Evolutionary conservation across 2,329 filamentous ascomycete species (phyloP), one percentile per base, ranked within the genome.

Genomic region (Aspergillus carbonarius): DNA sequence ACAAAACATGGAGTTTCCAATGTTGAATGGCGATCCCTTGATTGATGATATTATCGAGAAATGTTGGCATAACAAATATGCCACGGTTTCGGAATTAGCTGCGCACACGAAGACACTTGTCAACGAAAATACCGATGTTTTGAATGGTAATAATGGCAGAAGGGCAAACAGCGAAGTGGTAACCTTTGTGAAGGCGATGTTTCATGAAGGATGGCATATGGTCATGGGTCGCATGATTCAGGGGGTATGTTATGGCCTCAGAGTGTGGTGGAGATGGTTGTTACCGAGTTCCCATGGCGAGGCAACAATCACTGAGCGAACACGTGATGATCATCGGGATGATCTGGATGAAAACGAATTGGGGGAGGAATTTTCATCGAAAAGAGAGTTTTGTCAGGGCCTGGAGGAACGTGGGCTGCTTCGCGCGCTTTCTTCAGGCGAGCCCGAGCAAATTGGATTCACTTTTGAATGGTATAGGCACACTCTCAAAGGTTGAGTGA

Each of bases 351-450:
- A 62, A 49, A 27, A 35, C 39, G 17, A 8, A 20, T 51, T 37
- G 8, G 37, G 15, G 54, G 62, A 46, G 25, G 35, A 50, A 7
- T 68, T 66, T 15, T 18, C 20, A 57, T 66, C 61, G 18, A 68
- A 65, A 57, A 62, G 63, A 44, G 58, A 13, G 54, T 65, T 69
- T 27, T 72, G 66, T 53, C 49, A 68, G 59, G 59, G 66, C 39
- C 50, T 70, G 58, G 63, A 66, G 54, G 63, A 62, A 25, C 61
- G 60, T 56, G 67, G 66, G 59, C 64, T 72, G 62, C 63, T 71
- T 62, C 17, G 54, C 8, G 13, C 64, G 20, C 68, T 71, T 60
- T 64, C 54, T 58, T 66, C 60, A 30, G 60, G 54, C 17, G 60
- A 66, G 39, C 68, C 68, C 30, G 54, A 63, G 51, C 12, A 69